A percentile compares a stretch with the other conserved stretches of the same genome.
phyloP scores from a whole-genome alignment of 2,329 filamentous ascomycete genomes.

The Trichoderma pleuroti region DNA sequence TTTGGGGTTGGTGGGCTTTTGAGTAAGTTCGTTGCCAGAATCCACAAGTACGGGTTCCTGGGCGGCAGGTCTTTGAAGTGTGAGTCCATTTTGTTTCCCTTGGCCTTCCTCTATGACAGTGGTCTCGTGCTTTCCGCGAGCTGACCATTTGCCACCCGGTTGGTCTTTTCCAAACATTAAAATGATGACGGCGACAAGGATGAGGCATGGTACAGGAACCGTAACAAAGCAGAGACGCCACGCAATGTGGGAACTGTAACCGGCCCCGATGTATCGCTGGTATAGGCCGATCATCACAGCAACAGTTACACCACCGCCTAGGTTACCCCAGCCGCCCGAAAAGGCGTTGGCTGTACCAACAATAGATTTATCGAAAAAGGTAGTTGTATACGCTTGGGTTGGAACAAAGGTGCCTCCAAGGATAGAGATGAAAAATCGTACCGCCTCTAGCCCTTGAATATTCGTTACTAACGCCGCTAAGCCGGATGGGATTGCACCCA shows the following conservation, averaged over 20 bases:
- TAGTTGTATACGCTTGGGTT: conserved; percentile 89
- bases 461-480: conserved; percentile 73
- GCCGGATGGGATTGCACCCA: conserved; percentile 76
- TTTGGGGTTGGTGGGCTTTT: neutral
- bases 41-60: neutral
- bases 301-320: conserved; percentile 87
- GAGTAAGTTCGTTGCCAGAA: neutral
- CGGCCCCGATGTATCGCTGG: conserved; percentile 61
- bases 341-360: conserved; percentile 86
- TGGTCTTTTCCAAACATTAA: conserved; percentile 79
- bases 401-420: conserved; percentile 76
- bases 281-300: conserved; percentile 91
- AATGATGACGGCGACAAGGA: conserved; percentile 60
- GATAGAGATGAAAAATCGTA: conserved; percentile 78
- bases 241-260: conserved; percentile 56
- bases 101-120: conserved; percentile 50
- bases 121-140: conserved; percentile 56
- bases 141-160: conserved; percentile 76
- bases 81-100: conserved; percentile 38
- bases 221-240: conserved; percentile 65
- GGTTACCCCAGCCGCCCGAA: conserved; percentile 80
- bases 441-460: conserved; percentile 59
- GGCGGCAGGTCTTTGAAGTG: neutral
- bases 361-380: conserved; percentile 89
- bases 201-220: conserved; percentile 79